Evolutionary conservation across 805 yeast genomes (phyloP), one percentile per base, ranked within the genome.

Genomic region (Nakazawaea ambrosiae): DNA sequence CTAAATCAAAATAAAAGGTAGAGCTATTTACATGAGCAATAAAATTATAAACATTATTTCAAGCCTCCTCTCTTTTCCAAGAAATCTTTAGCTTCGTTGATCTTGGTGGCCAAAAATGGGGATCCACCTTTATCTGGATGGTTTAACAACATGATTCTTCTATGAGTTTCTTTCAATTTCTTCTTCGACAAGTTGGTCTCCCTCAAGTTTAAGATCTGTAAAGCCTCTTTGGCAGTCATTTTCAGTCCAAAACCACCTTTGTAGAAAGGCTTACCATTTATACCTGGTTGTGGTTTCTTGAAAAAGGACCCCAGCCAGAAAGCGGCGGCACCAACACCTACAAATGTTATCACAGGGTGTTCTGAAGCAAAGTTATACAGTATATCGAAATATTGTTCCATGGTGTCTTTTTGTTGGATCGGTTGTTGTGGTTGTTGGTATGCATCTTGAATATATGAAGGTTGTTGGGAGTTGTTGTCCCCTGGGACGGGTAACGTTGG

Each of bases 101-200:
- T 81, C 65, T 89, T 89, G 41, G 89, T 79, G 33, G 97, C 96
- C 58, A 89, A 57, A 51, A 73, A 87, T 20, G 94, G 84, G 9
- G 94, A 81, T 2, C 97, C 97, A 24, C 96, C 96, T 55, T 79
- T 83, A 64, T 89, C 97, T 9, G 97, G 97, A 55, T 89, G 97
- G 57, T 89, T 89, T 34, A 82, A 73, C 60, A 86, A 61, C 92
- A 89, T 84, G 51, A 88, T 80, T 49, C 68, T 68, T 61, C 96
- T 75, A 55, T 89, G 96, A 42, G 78, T 79, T 44, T 81, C 87
- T 54, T 82, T 81, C 51, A 88, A 66, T 50, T 70, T 78, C 42
- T 78, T 71, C 58, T 74, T 77, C 29, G 74, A 67, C 51, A 78
- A 60, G 17, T 71, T 76, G 26, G 75, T 65, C 55, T 83, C 92